These are phyloP conservation scores for Zoysia japonica DNA, from an alignment of 176 grass and related monocot species.

Conservation along the genomic window DNA sequence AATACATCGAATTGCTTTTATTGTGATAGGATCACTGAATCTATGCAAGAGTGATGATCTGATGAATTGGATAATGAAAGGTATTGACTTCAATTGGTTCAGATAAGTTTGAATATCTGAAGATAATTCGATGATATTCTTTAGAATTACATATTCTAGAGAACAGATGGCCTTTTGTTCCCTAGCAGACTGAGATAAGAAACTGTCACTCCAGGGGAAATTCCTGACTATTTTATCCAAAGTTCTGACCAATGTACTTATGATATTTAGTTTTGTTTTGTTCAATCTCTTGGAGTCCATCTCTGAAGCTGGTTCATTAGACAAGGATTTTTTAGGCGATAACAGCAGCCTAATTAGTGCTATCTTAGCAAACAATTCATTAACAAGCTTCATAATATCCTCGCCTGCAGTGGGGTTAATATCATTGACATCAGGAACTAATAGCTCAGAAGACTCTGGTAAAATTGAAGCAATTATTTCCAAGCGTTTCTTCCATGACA, in stretches of 20 bases:
- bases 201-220: conserved; percentile 42
- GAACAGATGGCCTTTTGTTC: conserved; percentile 28
- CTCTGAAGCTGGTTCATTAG: conserved; percentile 40
- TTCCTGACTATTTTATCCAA: conserved; percentile 63
- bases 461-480: conserved; percentile 72
- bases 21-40: conserved; percentile 74
- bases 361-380: conserved; percentile 76
- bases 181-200: conserved; percentile 25
- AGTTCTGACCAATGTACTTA: conserved; percentile 65
- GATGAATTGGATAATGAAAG: conserved; percentile 73
- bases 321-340: conserved; percentile 52
- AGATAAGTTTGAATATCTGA: conserved; percentile 56
- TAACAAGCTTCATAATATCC: conserved; percentile 56
- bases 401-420: conserved; percentile 47
- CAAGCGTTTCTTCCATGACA: conserved; percentile 54
- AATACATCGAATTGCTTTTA: conserved; percentile 86
- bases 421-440: conserved; percentile 55
- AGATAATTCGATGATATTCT: conserved; percentile 74
- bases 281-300: conserved; percentile 70
- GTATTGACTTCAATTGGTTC: conserved; percentile 59
- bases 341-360: conserved; percentile 71
- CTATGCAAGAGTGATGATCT: conserved; percentile 86
- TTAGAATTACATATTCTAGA: conserved; percentile 83
- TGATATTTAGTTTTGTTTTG: conserved; percentile 67
- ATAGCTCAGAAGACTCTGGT: conserved; percentile 60